Evolutionary conservation across 176 grass and related monocot species (phyloP).

Genomic region (Oryza rufipogon): DNA sequence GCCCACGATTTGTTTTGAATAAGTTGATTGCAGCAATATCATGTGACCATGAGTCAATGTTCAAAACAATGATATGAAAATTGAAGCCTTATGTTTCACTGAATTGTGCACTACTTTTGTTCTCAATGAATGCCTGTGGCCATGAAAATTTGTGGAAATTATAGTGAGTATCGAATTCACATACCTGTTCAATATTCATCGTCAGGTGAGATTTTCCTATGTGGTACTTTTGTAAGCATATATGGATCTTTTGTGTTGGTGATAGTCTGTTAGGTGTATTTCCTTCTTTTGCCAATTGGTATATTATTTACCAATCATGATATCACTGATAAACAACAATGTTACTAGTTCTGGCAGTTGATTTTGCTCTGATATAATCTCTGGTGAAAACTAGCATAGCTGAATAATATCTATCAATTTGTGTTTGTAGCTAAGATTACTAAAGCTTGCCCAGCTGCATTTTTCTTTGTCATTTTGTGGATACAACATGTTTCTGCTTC

Average conservation of each 20-base stretch:
- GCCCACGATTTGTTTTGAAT: not conserved
- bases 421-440: not conserved
- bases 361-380: not conserved
- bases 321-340: no score
- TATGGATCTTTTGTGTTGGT: constrained; percentile 16
- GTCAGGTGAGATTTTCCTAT: not conserved
- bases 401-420: not conserved
- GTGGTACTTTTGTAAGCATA: constrained; percentile 5
- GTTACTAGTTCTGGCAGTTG: not conserved
- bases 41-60: not conserved
- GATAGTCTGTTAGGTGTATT: not conserved
- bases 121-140: not conserved
- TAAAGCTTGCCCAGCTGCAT: not conserved
- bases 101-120: not conserved
- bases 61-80: constrained; percentile 13
- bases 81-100: constrained; percentile 19
- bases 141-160: constrained; percentile 14
- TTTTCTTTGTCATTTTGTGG: not conserved
- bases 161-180: not conserved
- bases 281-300: not conserved
- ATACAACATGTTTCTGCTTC: not conserved
- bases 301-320: not conserved
- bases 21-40: constrained; percentile 27
- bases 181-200: not conserved
- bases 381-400: not conserved